Evolutionary conservation across 306 rosid genomes (phyloP).

Genomic region (Sindora glabra): DNA sequence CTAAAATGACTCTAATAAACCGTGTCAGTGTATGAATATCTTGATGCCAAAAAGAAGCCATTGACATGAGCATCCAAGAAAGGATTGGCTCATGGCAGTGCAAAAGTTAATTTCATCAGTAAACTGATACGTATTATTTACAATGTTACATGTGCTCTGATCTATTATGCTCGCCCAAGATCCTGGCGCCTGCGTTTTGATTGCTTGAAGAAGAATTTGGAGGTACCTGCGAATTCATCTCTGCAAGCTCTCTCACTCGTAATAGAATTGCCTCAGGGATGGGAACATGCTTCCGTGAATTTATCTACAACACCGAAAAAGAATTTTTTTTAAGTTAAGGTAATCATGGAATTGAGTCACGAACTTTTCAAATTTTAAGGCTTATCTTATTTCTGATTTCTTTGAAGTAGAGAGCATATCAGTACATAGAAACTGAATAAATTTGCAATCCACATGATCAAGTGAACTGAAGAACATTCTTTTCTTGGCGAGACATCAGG

Average conservation of each 20-base stretch:
- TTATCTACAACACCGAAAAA: conserved; percentile 34
- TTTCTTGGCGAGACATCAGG: too few species aligned
- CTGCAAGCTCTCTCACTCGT: conserved; percentile 86
- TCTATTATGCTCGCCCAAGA: conserved; percentile 30
- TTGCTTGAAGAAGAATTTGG: conserved; percentile 46
- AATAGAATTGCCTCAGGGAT: conserved; percentile 67
- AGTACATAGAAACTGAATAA: background rate
- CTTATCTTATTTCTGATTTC: background rate
- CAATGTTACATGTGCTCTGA: conserved; percentile 66
- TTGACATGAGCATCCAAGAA: conserved; percentile 24
- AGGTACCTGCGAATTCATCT: conserved; percentile 69
- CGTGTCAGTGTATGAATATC: conserved; percentile 16
- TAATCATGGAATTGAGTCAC: background rate
- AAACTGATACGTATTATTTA: conserved; percentile 48
- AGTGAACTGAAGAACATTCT: background rate
- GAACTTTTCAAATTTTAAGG: background rate
- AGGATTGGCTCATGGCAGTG: conserved; percentile 10
- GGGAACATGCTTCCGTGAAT: conserved; percentile 72
- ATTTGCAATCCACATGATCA: background rate
- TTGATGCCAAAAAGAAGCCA: conserved; percentile 22
- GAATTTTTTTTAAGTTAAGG: background rate
- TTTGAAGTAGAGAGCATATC: background rate
- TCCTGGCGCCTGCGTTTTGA: conserved; percentile 30
- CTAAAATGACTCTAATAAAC: conserved; percentile 8
- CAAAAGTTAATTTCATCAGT: conserved; percentile 22